Percentiles rank a stretch among this genome's conserved stretches.
Evolutionary conservation across 208 protist species (phyloP).

Genomic region (Angomonas deanei): DNA sequence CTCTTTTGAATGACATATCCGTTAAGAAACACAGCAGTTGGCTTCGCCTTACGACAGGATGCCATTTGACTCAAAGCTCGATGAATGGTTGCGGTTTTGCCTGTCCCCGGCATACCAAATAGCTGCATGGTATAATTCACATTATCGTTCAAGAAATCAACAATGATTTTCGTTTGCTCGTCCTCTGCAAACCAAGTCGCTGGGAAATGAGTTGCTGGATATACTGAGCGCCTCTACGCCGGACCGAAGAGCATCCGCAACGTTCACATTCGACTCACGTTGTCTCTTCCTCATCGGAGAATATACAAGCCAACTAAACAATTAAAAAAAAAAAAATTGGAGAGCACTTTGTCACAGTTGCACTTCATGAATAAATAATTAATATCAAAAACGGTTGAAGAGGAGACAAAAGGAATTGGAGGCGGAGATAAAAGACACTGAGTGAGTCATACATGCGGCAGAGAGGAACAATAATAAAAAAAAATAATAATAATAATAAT

Average conservation of each 20-base stretch:
- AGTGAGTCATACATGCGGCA: neutral
- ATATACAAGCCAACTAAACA: neutral
- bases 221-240: slow-evolving; percentile 71
- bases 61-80: slow-evolving; percentile 58
- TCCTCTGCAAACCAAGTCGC: slow-evolving; percentile 74
- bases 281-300: neutral
- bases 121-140: slow-evolving; percentile 82
- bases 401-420: neutral
- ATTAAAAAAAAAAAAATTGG: neutral
- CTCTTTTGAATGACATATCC: slow-evolving; percentile 87
- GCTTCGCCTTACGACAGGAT: slow-evolving; percentile 18
- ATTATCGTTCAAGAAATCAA: slow-evolving; percentile 56
- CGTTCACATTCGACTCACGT: too few relatives aligned
- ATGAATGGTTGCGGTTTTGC: slow-evolving; percentile 83
- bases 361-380: neutral
- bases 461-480: neutral
- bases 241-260: slow-evolving; percentile 32
- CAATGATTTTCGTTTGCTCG: slow-evolving; percentile 51
- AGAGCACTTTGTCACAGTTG: neutral
- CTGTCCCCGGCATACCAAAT: slow-evolving; percentile 89
- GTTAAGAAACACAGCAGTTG: slow-evolving; percentile 84
- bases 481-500: slow-evolving; percentile 2
- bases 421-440: too few relatives aligned
- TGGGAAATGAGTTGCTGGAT: slow-evolving; percentile 44
- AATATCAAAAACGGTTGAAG: neutral